Evolutionary conservation across 345 rosid genomes (phyloP).

Genomic region (Camelina sativa): DNA sequence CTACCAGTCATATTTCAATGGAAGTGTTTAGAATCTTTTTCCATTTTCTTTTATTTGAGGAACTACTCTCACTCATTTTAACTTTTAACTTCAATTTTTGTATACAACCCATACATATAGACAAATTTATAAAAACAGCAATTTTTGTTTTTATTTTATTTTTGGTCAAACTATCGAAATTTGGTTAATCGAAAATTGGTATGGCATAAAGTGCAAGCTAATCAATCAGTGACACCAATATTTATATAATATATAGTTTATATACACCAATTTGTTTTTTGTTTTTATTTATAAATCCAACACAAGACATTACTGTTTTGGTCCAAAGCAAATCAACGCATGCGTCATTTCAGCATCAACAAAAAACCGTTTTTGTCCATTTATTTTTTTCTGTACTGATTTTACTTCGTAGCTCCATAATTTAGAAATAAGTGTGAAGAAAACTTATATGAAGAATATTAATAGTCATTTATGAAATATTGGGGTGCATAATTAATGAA

Average conservation of each 20-base stretch:
- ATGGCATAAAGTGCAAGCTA: background rate
- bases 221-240: background rate
- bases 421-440: background rate
- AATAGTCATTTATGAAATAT: background rate
- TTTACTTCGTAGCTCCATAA: background rate
- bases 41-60: background rate
- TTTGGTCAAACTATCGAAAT: background rate
- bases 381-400: background rate
- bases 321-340: conserved; percentile 5
- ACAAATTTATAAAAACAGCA: background rate
- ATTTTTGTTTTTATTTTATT: too few relatives aligned
- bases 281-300: background rate
- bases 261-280: background rate
- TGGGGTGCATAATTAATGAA: background rate
- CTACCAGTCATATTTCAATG: background rate
- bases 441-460: background rate
- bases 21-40: background rate
- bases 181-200: background rate
- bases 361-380: background rate
- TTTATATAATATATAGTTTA: background rate
- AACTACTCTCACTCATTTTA: background rate
- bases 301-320: conserved; percentile 12
- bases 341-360: too few relatives aligned
- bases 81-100: background rate
- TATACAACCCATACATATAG: background rate